Evolutionary conservation across 2,329 filamentous ascomycete species (phyloP), one percentile per base, ranked within the genome.

Genomic region (Chrysoporthe puriensis): DNA sequence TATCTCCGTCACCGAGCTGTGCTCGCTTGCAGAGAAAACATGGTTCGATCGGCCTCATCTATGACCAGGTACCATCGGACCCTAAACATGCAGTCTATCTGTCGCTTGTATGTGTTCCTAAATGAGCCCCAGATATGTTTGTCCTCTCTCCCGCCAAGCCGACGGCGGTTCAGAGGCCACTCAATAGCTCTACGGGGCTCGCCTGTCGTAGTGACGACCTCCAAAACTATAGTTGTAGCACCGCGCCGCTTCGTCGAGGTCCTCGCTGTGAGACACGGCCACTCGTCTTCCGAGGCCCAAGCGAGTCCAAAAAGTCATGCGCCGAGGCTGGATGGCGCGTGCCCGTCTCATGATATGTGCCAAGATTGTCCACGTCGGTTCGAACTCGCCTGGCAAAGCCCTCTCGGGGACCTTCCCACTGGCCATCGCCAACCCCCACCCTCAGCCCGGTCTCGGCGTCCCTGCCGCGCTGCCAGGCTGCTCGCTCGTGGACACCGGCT

Each of bases 401-500:
- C n/a, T 21, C 6, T 48, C 16, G 6, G 9, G 7, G 18, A 7
- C 46, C 21, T 13, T 57, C 11, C 8, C 34, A 34, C 32, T 18
- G 3, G 18, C 14, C 13, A 44, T 59, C 4, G n/a, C 21, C 16
- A 6, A 7, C 18, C 6, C 34, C 34, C 56, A 13, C 16, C 40
- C 36, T 69, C 64, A 72, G 1, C 62, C 70, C 44, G 82, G 82
- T 48, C 82, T 83, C 1, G 89, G 88, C 1, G 88, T 91, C 1
- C 85, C 88, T 1, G 85, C 83, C 0, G 85, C 85, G 71, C 88
- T 88, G 3, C 84, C 85, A 1, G 86, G 88, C 63, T 86, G 85
- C 72, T 86, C 85, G 42, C 68, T 69, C 18, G 62, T 18, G 43
- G 57, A 62, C n/a, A 83, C 76, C 2, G 79, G 78, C 48, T 78